Evolutionary conservation across 2,329 filamentous ascomycete genomes (phyloP).

Genomic region (Anthostomella pinea): DNA sequence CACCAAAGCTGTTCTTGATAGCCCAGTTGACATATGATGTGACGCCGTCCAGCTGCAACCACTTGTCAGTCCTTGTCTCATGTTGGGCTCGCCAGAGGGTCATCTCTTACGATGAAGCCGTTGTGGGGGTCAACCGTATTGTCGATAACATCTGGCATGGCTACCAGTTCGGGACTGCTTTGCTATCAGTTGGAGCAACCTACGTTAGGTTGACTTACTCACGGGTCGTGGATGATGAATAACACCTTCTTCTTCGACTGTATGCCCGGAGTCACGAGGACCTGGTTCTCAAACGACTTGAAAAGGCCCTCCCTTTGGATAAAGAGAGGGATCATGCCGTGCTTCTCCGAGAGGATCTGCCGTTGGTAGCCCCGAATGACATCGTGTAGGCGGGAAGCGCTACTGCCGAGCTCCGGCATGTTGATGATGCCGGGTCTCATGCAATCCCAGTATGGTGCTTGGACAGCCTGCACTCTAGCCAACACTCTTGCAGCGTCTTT

Average conservation of each 20-base stretch:
- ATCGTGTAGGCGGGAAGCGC: slow-evolving; percentile 69
- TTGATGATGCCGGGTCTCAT: slow-evolving; percentile 68
- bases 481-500: slow-evolving; percentile 55
- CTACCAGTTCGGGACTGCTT: slow-evolving; percentile 70
- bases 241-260: slow-evolving; percentile 66
- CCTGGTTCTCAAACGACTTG: slow-evolving; percentile 80
- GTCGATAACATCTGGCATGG: slow-evolving; percentile 65
- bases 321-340: slow-evolving; percentile 76
- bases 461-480: slow-evolving; percentile 57
- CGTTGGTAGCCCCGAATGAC: slow-evolving; percentile 76
- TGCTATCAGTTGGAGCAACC: no score
- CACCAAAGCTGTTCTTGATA: slow-evolving; percentile 68
- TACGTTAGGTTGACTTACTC: no score
- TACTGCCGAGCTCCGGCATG: slow-evolving; percentile 49
- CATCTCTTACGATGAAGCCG: slow-evolving; percentile 72
- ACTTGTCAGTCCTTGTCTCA: slow-evolving; percentile 16
- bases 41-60: slow-evolving; percentile 70
- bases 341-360: slow-evolving; percentile 65
- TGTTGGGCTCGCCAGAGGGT: not conserved
- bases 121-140: slow-evolving; percentile 79
- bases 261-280: slow-evolving; percentile 75
- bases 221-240: slow-evolving; percentile 89
- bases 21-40: slow-evolving; percentile 85
- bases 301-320: slow-evolving; percentile 72
- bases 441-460: slow-evolving; percentile 80